Evolutionary conservation across 2,329 filamentous ascomycete species (phyloP).

Genomic region (Aspergillus thermomutatus): DNA sequence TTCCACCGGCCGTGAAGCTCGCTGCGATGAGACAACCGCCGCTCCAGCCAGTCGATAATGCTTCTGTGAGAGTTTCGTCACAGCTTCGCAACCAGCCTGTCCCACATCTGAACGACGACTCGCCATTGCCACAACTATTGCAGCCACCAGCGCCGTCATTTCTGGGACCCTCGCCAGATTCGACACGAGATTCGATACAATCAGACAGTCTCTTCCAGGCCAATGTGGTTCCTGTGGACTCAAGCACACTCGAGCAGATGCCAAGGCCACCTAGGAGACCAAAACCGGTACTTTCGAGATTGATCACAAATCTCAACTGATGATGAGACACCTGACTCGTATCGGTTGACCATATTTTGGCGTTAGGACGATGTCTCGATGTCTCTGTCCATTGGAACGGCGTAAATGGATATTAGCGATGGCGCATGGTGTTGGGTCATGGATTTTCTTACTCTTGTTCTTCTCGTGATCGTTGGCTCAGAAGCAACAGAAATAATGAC

Average conservation of each 20-base stretch:
- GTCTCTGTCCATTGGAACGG: neutral
- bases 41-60: neutral
- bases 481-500: neutral
- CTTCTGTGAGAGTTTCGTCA: neutral
- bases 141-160: neutral
- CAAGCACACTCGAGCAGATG: slow-evolving; percentile 1
- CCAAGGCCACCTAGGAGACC: slow-evolving; percentile 19
- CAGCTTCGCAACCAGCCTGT: neutral
- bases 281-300: slow-evolving; percentile 33
- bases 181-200: neutral
- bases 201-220: neutral
- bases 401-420: neutral
- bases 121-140: neutral
- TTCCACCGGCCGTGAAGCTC: slow-evolving; percentile 1
- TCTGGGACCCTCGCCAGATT: neutral
- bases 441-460: neutral
- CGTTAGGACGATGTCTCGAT: neutral
- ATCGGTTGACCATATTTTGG: neutral
- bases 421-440: neutral
- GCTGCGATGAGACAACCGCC: neutral
- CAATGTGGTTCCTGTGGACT: neutral
- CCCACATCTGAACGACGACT: neutral
- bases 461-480: neutral
- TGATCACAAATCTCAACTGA: slow-evolving; percentile 34
- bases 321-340: neutral